Evolutionary conservation across 2,329 filamentous ascomycete species (phyloP).

Genomic region (Nannizziopsis barbatae): DNA sequence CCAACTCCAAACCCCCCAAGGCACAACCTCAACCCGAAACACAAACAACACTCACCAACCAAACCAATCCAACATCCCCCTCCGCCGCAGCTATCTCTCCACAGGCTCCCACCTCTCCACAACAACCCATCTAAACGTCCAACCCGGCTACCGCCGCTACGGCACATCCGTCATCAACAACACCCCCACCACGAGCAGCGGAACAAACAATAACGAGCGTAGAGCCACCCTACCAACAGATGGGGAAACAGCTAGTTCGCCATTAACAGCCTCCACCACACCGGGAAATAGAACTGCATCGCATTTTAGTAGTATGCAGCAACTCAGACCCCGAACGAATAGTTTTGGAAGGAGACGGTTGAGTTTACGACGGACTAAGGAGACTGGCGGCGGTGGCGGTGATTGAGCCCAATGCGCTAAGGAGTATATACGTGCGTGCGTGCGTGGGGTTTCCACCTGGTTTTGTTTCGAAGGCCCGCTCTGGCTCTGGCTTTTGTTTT

Average conservation of each 20-base stretch:
- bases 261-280: background rate
- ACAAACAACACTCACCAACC: slow-evolving; percentile 19
- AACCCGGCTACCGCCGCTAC: slow-evolving; percentile 34
- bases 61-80: slow-evolving; percentile 27
- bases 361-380: slow-evolving; percentile 17
- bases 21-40: slow-evolving; percentile 10
- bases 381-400: background rate
- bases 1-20: slow-evolving; percentile 12
- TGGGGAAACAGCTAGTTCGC: slow-evolving; percentile 5
- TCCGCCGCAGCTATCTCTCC: slow-evolving; percentile 29
- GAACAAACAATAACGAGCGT: background rate
- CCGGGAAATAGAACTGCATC: slow-evolving; percentile 17
- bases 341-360: slow-evolving; percentile 29
- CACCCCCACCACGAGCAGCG: background rate
- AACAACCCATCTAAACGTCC: slow-evolving; percentile 30
- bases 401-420: background rate
- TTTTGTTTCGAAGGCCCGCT: too few relatives aligned
- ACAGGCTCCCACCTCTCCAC: slow-evolving; percentile 27
- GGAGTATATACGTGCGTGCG: too few relatives aligned
- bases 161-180: slow-evolving; percentile 12
- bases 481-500: too few relatives aligned
- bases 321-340: slow-evolving; percentile 28
- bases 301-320: slow-evolving; percentile 31
- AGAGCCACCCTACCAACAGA: background rate
- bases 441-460: too few relatives aligned